Evolutionary conservation across 2,329 filamentous ascomycete genomes (phyloP), one percentile per base, ranked within the genome.

Genomic region (Coleophoma eucalyptorum): DNA sequence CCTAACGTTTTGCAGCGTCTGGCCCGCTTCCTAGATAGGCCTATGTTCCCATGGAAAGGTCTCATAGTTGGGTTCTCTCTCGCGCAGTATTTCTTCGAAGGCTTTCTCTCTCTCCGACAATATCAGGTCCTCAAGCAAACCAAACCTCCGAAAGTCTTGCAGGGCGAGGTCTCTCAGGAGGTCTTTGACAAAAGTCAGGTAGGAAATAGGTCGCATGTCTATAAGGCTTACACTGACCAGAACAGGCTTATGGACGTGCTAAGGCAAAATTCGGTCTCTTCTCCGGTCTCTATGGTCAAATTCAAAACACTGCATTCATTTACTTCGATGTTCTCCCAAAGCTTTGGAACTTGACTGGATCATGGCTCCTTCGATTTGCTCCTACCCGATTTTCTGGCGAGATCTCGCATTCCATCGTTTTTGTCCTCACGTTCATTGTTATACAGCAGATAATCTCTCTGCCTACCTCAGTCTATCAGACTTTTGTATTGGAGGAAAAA

Each of bases 1-100:
- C 26, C 21, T n/a, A 19, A 26, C 21, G 34, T 11, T 38, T n/a
- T 38, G 35, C 65, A 86, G 82, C 80, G 81, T 76, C 84, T 97
- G 61, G 90, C 90, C 67, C 83, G 83, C 70, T 85, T 88, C 71
- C 86, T 97, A 64, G 94, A 99, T 76, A 84, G 89, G 66, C 92
- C 93, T 52, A 78, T 89, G 66, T 96, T 97, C 75, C 93, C 94
- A 50, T 99, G 94, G 94, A 99, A 97, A 83, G 88, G 84, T 69
- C 84, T 99, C 63, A 92, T 99, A 64, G 81, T 97, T 62, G 89
- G 91, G 64, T 99, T 99, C 75, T 96, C 91, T 31, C 69, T 97
- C 62, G 90, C 88, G 55, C 90, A 99, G 68, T 97, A 90, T 69
- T 73, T 90, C 49, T 86, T 99, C 65, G 94, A 99, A 70, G 85